Percentiles rank a stretch among this genome's conserved stretches.
Evolutionary conservation across 177 flowering plant species (phyloP).

Genomic region (Tripterygium wilfordii): DNA sequence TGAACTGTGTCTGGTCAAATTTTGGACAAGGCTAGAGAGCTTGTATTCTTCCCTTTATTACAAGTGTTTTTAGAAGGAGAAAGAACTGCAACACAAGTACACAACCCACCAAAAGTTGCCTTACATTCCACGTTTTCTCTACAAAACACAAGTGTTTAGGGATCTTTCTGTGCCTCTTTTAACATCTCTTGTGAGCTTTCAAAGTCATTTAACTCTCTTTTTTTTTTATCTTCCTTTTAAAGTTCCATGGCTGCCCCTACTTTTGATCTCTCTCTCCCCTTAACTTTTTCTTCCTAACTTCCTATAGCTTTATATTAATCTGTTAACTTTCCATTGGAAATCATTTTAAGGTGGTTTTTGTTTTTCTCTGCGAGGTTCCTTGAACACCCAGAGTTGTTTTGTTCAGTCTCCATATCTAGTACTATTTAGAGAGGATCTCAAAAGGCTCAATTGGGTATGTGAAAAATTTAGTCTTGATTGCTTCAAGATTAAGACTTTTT

Average conservation of each 20-base stretch:
- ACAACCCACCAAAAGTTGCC: constrained; percentile 38
- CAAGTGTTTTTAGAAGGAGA: constrained; percentile 5
- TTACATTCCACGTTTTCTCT: constrained; percentile 54
- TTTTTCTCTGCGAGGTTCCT: constrained; percentile 2
- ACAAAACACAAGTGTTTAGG: constrained; percentile 36
- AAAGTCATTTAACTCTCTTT: constrained; percentile 1
- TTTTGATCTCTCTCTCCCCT: constrained; percentile 1
- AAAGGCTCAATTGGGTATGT: no score
- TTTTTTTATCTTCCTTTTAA: constrained; percentile 2
- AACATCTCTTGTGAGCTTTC: constrained; percentile 13
- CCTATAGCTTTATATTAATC: constrained; percentile 3
- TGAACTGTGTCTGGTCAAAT: constrained; percentile 14
- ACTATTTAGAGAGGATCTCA: no score
- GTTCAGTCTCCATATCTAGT: no score
- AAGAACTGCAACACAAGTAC: constrained; percentile 5
- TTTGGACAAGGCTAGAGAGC: not conserved
- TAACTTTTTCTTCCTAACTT: not conserved
- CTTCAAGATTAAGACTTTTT: no score
- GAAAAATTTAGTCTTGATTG: not conserved
- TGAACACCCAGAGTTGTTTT: not conserved
- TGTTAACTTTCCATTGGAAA: constrained; percentile 6
- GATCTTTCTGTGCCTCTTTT: constrained; percentile 28
- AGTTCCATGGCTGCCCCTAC: constrained; percentile 9
- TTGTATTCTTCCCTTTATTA: not conserved
- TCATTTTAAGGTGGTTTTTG: not conserved